phyloP scores from a whole-genome alignment of 352 stramenopile species.

The Saprolegnia parasitica region DNA sequence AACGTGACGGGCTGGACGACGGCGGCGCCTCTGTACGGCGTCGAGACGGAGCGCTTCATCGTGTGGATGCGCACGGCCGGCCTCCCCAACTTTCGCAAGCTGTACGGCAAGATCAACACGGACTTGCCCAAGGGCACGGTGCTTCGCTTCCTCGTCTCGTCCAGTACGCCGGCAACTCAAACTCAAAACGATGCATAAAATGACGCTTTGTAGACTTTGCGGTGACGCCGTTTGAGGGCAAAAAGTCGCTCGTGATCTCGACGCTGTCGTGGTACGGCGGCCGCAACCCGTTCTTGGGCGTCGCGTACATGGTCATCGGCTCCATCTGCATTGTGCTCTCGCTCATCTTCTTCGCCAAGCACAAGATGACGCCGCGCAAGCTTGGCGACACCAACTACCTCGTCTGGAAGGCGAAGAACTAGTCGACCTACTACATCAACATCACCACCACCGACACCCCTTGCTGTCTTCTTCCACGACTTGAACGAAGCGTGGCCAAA shows the following conservation, averaged over 20 bases:
- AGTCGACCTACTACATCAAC: not conserved
- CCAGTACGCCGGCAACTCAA: too few relatives aligned
- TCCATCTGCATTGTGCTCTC: conserved; percentile 60
- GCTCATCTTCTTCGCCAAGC: conserved; percentile 76
- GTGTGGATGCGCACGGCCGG: conserved; percentile 93
- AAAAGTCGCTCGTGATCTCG: conserved; percentile 79
- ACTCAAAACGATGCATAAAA: too few relatives aligned
- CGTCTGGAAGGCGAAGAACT: conserved; percentile 55
- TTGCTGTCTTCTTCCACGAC: too few relatives aligned
- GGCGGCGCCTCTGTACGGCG: conserved; percentile 34
- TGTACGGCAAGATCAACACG: conserved; percentile 88
- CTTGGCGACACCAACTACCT: conserved; percentile 73
- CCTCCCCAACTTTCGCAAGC: conserved; percentile 88
- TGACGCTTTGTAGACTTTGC: conserved; percentile 73
- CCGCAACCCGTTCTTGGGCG: conserved; percentile 81
- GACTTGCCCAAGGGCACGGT: conserved; percentile 55
- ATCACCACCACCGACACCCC: not conserved
- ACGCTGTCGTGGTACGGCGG: conserved; percentile 80
- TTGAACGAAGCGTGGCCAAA: too few relatives aligned
- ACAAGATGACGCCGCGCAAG: conserved; percentile 62
- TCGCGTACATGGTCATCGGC: conserved; percentile 77
- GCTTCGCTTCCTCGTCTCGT: conserved; percentile 60
- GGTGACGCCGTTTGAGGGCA: conserved; percentile 68
- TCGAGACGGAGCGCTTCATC: conserved; percentile 92
- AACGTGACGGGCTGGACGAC: conserved; percentile 29